A percentile compares a stretch with the other conserved stretches of the same genome.
Conservation (phyloP, 345 rosid species). For the Arabidopsis thaliana region TAIR10.1 NC_003074.8:6654501-6655000, state of each 20-base stretch:
- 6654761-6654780: conserved; percentile 21
- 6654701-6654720: conserved; percentile 29
- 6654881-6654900: conserved; percentile 25
- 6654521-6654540: conserved; percentile 96
- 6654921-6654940: conserved; percentile 1
- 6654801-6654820: conserved; percentile 15
- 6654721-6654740: not conserved
- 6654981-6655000: conserved; percentile 13
- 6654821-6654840: conserved; percentile 17
- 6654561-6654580: conserved; percentile 92
- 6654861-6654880: conserved; percentile 29
- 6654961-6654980: conserved; percentile 30
- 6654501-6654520: conserved; percentile 82
- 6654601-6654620: conserved; percentile 96
- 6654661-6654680: conserved; percentile 17
- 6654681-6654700: conserved; percentile 22
- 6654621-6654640: conserved; percentile 33
- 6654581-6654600: conserved; percentile 97
- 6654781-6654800: conserved; percentile 4
- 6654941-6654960: conserved; percentile 11
- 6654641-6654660: conserved; percentile 29
- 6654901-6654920: conserved; percentile 9
- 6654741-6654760: conserved; percentile 17
- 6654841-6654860: conserved; percentile 22
- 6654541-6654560: conserved; percentile 92